Evolutionary conservation across 108 stramenopile genomes (phyloP), one percentile per base, ranked within the genome.

Genomic region (Discostella stelligeroides): DNA sequence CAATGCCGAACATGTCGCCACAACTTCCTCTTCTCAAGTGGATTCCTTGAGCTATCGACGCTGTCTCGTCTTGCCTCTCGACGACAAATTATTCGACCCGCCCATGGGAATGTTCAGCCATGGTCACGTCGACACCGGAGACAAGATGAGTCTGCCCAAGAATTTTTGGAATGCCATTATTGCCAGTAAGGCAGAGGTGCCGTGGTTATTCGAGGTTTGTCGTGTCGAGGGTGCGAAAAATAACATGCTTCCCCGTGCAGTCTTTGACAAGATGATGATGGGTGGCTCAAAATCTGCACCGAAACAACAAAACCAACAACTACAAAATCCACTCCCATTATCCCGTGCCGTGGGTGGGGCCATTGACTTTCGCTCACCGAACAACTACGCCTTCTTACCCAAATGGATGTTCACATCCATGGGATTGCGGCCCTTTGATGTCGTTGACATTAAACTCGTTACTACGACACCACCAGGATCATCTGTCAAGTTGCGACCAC

Each of bases 291-390:
- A 86, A 24, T 84, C 84, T 29, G 64, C 70, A 7, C 76, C 83
- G 6, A 71, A 78, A n/a, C 79, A 68, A 17, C 85, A 82, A n/a
- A 65, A 79, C 30, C 77, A 83, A 11, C 76, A 76, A 37, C 68
- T 66, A 55, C 27, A 43, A 46, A 46, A 87, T 11, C 47, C 73
- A 20, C 39, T 72, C 7, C n/a, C 48, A 20, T 64, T 95, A 51
- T 58, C 84, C n/a, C 63, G 84, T 39, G 85, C 86, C 40, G 90
- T 92, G 23, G 89, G 91, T 10, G 84, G 86, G 17, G 85, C 93
- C n/a, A 70, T 97, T 47, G 96, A 97, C 79, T 95, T 92, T 82
- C 94, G 96, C n/a, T 87, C 94, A 10, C 94, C 94, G 1, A 60
- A 85, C 57, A 92, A 92, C 65, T 97, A 92, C 58, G 75, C 86